Evolutionary conservation across 2,329 filamentous ascomycete species (phyloP), one percentile per base, ranked within the genome.

Genomic region (Fusarium tanahbumbuense): DNA sequence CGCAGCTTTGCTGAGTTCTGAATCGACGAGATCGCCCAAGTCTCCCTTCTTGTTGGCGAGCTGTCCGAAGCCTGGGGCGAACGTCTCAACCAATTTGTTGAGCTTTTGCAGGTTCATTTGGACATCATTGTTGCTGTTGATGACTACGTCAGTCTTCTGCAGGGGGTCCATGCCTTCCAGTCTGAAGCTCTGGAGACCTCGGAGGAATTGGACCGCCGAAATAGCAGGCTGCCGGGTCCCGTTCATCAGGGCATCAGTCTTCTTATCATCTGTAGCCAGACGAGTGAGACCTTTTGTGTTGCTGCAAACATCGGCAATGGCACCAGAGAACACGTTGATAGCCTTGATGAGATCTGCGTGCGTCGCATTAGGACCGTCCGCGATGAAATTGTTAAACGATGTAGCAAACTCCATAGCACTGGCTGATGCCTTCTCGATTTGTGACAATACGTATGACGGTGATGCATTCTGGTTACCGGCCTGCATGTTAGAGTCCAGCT

Each of bases 401-500:
- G 95, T 98, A 3, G 95, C 96, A 81, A 99, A 99, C 78, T 99
- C 96, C 81, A 97, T 98, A 15, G 96, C 93, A 71, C 91, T 97
- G 12, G 94, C 90, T 10, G 94, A 96, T 1, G 96, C 94, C 84
- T 98, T 99, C 79, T 99, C 96, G 62, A 98, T 94, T 79, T 98
- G 95, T 3, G 95, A 98, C 53, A 99, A 86, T 15, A 99, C 94
- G 78, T 97, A 98, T 3, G 95, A 89, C 16, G 96, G 94, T 42
- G 94, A 97, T 2, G 96, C 96, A 76, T 97, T 99, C 82, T 98
- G 96, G 83, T 99, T 99, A 80, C 96, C 96, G 42, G 95, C 96
- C 79, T 98, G 95, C 94, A 98, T 98, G 22, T 92, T 92, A 22
- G 96, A 98, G 81, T 99, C 96, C 45, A 99, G 86, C 80, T 99